These are phyloP conservation scores for Drechslera avenae DNA, from an alignment of 2,329 filamentous ascomycete species.

Conservation along the genomic window DNA sequence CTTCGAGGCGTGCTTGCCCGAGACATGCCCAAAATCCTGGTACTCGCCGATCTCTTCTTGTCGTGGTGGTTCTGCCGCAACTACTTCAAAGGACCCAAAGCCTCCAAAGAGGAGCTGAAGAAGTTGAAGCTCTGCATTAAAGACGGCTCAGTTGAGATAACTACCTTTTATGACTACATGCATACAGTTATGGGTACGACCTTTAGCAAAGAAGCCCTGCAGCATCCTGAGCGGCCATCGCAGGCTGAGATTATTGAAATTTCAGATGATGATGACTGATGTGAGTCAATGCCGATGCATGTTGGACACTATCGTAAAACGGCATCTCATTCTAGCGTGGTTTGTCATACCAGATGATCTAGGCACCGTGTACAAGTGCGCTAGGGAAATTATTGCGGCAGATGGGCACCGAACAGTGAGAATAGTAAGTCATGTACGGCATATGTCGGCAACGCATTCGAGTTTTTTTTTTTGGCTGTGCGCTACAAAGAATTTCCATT, in stretches of 20 bases:
- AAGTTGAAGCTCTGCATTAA: slow-evolving; percentile 24
- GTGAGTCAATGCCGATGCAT: background rate
- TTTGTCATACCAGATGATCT: background rate
- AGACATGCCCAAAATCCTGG: slow-evolving; percentile 34
- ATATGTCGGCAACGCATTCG: slow-evolving; percentile 12
- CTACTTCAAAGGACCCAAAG: slow-evolving; percentile 15
- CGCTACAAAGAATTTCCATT: background rate
- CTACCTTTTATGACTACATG: slow-evolving; percentile 36
- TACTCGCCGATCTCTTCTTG: slow-evolving; percentile 39
- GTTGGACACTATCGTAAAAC: background rate
- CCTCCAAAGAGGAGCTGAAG: slow-evolving; percentile 15
- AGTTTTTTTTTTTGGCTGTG: background rate
- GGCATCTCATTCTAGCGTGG: background rate
- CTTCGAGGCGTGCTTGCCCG: slow-evolving; percentile 33
- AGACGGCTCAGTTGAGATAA: slow-evolving; percentile 16
- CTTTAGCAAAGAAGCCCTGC: slow-evolving; percentile 30
- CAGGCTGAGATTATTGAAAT: slow-evolving; percentile 38
- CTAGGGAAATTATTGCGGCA: background rate
- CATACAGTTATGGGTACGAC: slow-evolving; percentile 29
- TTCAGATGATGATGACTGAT: slow-evolving; percentile 33
- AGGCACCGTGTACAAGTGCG: slow-evolving; percentile 3
- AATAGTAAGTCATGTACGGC: slow-evolving; percentile 9
- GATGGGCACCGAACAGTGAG: slow-evolving; percentile 4
- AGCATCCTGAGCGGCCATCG: slow-evolving; percentile 26
- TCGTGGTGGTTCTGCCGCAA: slow-evolving; percentile 44